A percentile compares a stretch with the other conserved stretches of the same genome.
These are phyloP conservation scores for Powellomyces hirtus DNA, from an alignment of 192 early-diverging fungal genomes.

Conservation along the genomic window DNA sequence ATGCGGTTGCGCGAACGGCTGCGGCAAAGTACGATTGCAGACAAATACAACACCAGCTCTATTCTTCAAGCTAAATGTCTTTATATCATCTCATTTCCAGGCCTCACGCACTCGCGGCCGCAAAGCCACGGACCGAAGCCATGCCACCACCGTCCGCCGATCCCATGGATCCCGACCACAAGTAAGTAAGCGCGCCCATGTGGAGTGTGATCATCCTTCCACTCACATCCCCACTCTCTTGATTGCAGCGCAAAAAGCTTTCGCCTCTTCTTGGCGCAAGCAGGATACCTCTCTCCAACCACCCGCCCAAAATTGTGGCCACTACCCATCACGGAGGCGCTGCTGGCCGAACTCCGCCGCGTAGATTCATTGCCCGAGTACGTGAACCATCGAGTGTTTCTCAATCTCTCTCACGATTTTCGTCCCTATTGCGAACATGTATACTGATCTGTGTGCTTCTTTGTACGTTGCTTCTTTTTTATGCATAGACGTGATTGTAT, in stretches of 20 bases:
- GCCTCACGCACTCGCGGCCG: background rate
- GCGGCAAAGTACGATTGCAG: background rate
- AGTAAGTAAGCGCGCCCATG: background rate
- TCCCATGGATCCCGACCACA: slow-evolving; percentile 20
- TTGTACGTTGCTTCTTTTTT: background rate
- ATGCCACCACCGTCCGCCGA: slow-evolving; percentile 30
- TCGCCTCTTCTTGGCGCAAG: slow-evolving; percentile 61
- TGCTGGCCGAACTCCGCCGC: slow-evolving; percentile 61
- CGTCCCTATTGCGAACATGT: background rate
- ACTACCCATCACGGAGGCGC: slow-evolving; percentile 58
- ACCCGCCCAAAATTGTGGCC: slow-evolving; percentile 61
- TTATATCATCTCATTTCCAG: too few species aligned
- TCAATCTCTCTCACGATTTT: too few species aligned
- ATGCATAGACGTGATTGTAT: slow-evolving; percentile 62
- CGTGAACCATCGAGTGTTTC: slow-evolving; percentile 20
- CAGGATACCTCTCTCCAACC: slow-evolving; percentile 61
- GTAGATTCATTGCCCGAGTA: slow-evolving; percentile 70
- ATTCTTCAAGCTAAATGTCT: too few species aligned
- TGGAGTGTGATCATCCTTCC: too few species aligned
- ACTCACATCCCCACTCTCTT: too few species aligned
- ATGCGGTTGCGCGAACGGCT: background rate
- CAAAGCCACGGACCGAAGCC: background rate
- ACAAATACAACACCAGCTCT: too few species aligned
- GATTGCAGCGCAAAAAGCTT: background rate
- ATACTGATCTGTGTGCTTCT: background rate